Evolutionary conservation across 2,329 filamentous ascomycete species (phyloP).

Genomic region (Epichloe sylvatica): DNA sequence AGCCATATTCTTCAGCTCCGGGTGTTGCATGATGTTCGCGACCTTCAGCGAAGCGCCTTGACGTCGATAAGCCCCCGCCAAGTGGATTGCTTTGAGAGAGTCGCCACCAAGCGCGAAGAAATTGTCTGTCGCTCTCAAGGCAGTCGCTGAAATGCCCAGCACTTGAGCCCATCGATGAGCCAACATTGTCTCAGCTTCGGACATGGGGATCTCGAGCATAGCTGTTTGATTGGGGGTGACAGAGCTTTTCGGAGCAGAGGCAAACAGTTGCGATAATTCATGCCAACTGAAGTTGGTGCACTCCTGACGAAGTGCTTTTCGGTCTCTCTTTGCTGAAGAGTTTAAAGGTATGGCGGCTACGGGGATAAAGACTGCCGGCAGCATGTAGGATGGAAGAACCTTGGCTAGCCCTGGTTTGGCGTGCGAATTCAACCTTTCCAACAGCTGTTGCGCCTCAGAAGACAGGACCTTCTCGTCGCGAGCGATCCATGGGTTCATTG

Average conservation of each 20-base stretch:
- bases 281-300: no score
- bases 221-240: not conserved
- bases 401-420: not conserved
- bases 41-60: not conserved
- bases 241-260: not conserved
- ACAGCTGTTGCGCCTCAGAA: no score
- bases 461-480: no score
- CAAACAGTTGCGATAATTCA: not conserved
- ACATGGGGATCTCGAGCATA: not conserved
- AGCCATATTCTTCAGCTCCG: not conserved
- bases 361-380: not conserved
- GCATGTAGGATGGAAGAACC: not conserved
- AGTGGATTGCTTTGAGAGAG: not conserved
- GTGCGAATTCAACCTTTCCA: no score
- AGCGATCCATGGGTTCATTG: no score
- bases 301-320: not conserved
- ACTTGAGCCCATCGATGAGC: conserved; percentile 7
- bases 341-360: not conserved
- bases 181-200: not conserved
- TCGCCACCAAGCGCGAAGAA: conserved; percentile 4
- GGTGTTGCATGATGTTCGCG: not conserved
- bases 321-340: not conserved
- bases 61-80: not conserved
- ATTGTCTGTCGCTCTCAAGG: conserved; percentile 14
- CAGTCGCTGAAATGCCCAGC: no score